Conservation (phyloP, 805 yeast genomes). For the Candida nitratophila region DNA sequence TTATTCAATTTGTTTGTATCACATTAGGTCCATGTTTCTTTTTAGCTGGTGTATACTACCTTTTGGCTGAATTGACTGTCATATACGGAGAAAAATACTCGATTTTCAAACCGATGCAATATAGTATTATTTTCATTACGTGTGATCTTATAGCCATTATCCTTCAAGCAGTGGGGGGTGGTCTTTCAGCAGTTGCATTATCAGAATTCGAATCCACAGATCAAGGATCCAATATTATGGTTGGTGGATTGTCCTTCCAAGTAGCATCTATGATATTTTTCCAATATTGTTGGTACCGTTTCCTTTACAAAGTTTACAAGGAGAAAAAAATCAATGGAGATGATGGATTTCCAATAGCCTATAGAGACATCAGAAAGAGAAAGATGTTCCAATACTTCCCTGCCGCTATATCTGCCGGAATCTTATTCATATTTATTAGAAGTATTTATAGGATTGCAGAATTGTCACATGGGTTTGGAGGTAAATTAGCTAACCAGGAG, state of each 20-base stretch:
- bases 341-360: conserved; percentile 29
- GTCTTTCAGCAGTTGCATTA: conserved; percentile 47
- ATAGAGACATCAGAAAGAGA: conserved; percentile 27
- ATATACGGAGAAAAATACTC: conserved; percentile 54
- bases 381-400: conserved; percentile 36
- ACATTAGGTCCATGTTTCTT: conserved; percentile 79
- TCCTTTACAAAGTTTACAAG: conserved; percentile 34
- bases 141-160: conserved; percentile 60
- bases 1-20: conserved; percentile 60
- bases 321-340: conserved; percentile 20
- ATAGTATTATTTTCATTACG: conserved; percentile 55
- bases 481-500: conserved; percentile 56
- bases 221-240: conserved; percentile 60
- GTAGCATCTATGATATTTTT: conserved; percentile 63
- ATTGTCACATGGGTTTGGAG: conserved; percentile 65
- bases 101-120: conserved; percentile 45
- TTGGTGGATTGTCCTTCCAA: conserved; percentile 75
- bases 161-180: conserved; percentile 76
- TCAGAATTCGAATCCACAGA: conserved; percentile 22
- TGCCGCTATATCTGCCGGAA: conserved; percentile 37
- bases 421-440: conserved; percentile 52
- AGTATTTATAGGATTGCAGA: conserved; percentile 72
- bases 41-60: conserved; percentile 77
- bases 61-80: conserved; percentile 59
- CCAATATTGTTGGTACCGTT: conserved; percentile 39